Conservation (phyloP, 257 asterid species). For the Nicotiana sylvestris region DNA sequence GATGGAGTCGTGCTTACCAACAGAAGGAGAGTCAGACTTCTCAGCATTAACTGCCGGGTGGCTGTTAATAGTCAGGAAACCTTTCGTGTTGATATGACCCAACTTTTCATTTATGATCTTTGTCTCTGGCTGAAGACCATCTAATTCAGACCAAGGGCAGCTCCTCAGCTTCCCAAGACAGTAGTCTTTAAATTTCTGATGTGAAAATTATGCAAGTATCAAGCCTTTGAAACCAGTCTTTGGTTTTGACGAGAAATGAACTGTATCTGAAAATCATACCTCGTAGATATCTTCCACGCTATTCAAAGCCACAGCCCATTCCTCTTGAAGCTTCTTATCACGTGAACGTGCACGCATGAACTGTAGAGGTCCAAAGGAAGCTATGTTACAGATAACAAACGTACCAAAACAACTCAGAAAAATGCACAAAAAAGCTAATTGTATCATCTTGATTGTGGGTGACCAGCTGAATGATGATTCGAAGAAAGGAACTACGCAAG, state of each 20-base stretch:
- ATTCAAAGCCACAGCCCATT: slow-evolving; percentile 82
- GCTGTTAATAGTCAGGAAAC: slow-evolving; percentile 89
- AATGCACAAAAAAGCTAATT: not conserved
- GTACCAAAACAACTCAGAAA: not conserved
- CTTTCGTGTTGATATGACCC: slow-evolving; percentile 57
- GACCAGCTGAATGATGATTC: too few species aligned
- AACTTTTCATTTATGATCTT: slow-evolving; percentile 75
- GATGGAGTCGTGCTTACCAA: slow-evolving; percentile 46
- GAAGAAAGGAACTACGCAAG: too few species aligned
- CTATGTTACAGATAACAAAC: not conserved
- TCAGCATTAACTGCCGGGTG: slow-evolving; percentile 92
- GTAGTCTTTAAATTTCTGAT: slow-evolving; percentile 63
- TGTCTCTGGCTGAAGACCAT: slow-evolving; percentile 93
- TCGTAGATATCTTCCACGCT: slow-evolving; percentile 66
- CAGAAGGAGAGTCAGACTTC: slow-evolving; percentile 69
- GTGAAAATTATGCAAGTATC: not conserved
- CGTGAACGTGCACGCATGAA: slow-evolving; percentile 89
- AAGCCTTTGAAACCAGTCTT: not conserved
- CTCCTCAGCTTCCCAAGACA: slow-evolving; percentile 79
- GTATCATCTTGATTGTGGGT: not conserved
- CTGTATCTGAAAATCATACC: slow-evolving; percentile 31
- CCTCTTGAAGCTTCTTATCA: slow-evolving; percentile 75
- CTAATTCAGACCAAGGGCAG: slow-evolving; percentile 91
- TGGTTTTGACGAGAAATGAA: not conserved
- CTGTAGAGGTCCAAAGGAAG: slow-evolving; percentile 34